Conservation (phyloP, 805 yeast species). For the Starmerella apis region DNA sequence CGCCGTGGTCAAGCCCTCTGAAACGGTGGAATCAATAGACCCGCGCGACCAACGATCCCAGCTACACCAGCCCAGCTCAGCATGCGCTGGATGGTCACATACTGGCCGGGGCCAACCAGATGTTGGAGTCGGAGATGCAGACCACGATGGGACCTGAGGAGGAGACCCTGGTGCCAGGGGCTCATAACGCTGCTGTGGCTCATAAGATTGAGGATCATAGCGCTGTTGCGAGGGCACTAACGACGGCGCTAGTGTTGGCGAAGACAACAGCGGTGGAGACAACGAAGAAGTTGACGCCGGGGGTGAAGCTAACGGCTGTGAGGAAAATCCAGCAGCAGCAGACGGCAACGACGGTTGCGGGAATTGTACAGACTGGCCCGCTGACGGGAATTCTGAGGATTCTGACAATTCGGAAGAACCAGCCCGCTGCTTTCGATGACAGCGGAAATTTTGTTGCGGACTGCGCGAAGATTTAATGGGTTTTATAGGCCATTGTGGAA, state of each 20-base stretch:
- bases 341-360: too few relatives aligned
- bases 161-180: not conserved
- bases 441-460: not conserved
- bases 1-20: slow-evolving; percentile 2
- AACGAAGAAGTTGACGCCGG: not conserved
- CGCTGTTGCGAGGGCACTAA: not conserved
- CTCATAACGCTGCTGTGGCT: not conserved
- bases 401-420: too few relatives aligned
- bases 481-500: not conserved
- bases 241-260: not conserved
- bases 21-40: not conserved
- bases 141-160: not conserved
- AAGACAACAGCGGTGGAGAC: not conserved
- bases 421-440: not conserved
- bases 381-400: too few relatives aligned
- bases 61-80: not conserved
- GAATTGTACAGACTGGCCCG: too few relatives aligned
- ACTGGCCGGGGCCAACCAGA: not conserved
- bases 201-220: not conserved
- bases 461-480: not conserved
- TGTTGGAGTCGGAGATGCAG: not conserved
- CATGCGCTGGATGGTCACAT: not conserved
- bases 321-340: too few relatives aligned
- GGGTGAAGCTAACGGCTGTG: not conserved
- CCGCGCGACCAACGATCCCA: slow-evolving; percentile 6